Evolutionary conservation across 148 eudicot species (phyloP).

Genomic region (Fagopyrum esculentum): DNA sequence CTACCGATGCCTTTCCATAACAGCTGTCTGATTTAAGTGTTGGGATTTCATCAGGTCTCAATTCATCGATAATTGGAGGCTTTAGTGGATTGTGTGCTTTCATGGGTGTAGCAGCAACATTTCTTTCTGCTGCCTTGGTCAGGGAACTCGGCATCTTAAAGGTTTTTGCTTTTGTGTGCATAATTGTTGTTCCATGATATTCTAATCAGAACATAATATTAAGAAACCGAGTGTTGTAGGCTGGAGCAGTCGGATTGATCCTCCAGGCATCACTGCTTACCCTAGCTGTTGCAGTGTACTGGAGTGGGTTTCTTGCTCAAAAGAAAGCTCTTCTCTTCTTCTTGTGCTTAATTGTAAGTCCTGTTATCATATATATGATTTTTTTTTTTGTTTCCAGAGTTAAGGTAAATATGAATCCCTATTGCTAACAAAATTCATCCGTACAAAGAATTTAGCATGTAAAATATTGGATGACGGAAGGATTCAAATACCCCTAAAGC

Average conservation of each 20-base stretch:
- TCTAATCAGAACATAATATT: constrained; percentile 9
- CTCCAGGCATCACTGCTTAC: constrained; percentile 83
- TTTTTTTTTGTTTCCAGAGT: neutral
- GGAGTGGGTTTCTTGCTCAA: constrained; percentile 69
- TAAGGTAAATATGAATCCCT: neutral
- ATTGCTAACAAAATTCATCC: neutral
- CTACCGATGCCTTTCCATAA: neutral
- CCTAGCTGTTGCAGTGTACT: constrained; percentile 74
- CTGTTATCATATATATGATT: constrained; percentile 1
- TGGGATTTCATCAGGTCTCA: constrained; percentile 49
- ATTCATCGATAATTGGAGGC: constrained; percentile 73
- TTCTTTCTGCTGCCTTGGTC: constrained; percentile 71
- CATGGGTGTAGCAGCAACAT: constrained; percentile 95
- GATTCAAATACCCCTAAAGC: neutral
- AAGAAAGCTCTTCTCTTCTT: constrained; percentile 65
- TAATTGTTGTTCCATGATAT: constrained; percentile 9
- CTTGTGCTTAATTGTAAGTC: constrained; percentile 67
- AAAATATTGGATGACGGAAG: neutral
- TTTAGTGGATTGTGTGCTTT: constrained; percentile 95
- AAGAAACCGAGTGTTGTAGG: constrained; percentile 33
- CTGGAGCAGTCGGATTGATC: constrained; percentile 87
- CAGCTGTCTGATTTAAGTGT: neutral
- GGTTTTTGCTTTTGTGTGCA: constrained; percentile 32
- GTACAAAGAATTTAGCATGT: neutral
- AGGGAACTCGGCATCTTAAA: constrained; percentile 69